Evolutionary conservation across 1,139 yeast species (phyloP), one percentile per base, ranked within the genome.

Genomic region (Pneumocystis canis): DNA sequence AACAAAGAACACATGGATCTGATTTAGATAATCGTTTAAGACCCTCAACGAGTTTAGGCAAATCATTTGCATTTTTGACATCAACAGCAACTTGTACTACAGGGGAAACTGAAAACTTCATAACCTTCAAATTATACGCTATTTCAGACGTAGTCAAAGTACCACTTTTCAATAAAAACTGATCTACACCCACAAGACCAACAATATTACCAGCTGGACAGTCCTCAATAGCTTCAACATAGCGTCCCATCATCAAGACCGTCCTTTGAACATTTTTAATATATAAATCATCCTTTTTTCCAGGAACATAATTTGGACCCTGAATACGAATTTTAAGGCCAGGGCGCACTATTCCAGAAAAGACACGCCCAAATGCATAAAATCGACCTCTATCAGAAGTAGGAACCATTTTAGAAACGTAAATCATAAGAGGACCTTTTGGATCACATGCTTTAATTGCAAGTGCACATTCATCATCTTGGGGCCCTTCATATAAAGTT

Each of bases 181-280:
- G 98, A 82, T 92, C 98, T 75, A 92, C 87, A 89, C 98, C 98
- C 75, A 92, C 98, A 78, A 92, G 84, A 89, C 97, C 98, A 77
- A 90, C 85, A 87, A 92, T 92, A 96, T 92, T 92, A 87, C 98
- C 98, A 74, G 97, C 97, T 78, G 98, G 98, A 82, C 95, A 89
- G 82, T 92, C 97, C 76, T 92, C 98, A 75, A 92, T 92, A 77
- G 92, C 90, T 84, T 92, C 98, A 76, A 88, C 95, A 79, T 82
- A 80, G 83, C 97, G 88, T 78, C 98, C 98, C 98, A 92, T 92
- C 98, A 92, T 92, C 78, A 92, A 85, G 75, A 92, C 98, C 75
- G 96, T 92, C 85, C 98, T 92, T 85, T 92, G 98, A 74, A 92
- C 83, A 73, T 97, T 86, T 87, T 92, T 92, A 77, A 92, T 72